Conservation (phyloP, 352 stramenopile genomes). For the Pythium dissotocum region DNA sequence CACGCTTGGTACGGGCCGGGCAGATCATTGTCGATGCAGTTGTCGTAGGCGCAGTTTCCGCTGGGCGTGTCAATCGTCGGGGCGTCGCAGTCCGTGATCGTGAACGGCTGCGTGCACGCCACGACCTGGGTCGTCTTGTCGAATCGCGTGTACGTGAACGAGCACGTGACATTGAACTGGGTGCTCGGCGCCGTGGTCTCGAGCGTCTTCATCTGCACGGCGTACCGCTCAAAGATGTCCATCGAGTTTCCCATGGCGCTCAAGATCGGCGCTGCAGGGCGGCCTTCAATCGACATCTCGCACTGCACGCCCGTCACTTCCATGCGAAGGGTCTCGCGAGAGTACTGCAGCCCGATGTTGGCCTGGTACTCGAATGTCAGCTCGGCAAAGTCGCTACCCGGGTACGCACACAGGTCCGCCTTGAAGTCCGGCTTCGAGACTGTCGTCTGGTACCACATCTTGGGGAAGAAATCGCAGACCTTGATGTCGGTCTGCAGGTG, state of each 20-base stretch:
- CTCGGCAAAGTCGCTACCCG: slow-evolving; percentile 48
- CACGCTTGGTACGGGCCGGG: slow-evolving; percentile 54
- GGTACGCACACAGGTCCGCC: slow-evolving; percentile 31
- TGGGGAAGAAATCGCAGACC: slow-evolving; percentile 38
- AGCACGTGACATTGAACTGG: slow-evolving; percentile 47
- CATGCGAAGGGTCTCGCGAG: slow-evolving; percentile 7
- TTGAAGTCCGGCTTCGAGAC: neutral
- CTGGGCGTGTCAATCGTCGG: slow-evolving; percentile 41
- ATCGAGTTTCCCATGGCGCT: slow-evolving; percentile 30
- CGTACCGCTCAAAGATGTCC: slow-evolving; percentile 59
- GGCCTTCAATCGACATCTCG: slow-evolving; percentile 33
- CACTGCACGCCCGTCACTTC: slow-evolving; percentile 37
- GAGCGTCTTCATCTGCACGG: slow-evolving; percentile 49
- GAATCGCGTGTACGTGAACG: slow-evolving; percentile 54
- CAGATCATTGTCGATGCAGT: slow-evolving; percentile 29
- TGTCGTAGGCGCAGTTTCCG: slow-evolving; percentile 44
- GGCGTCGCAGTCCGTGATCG: slow-evolving; percentile 57
- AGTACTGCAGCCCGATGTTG: slow-evolving; percentile 26
- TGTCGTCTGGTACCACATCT: slow-evolving; percentile 49
- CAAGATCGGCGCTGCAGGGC: slow-evolving; percentile 38
- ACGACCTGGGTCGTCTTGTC: slow-evolving; percentile 15
- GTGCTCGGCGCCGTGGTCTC: slow-evolving; percentile 40
- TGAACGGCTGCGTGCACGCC: slow-evolving; percentile 45
- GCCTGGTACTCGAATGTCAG: slow-evolving; percentile 47
- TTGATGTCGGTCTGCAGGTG: slow-evolving; percentile 33